A percentile compares a stretch with the other conserved stretches of the same genome.
phyloP scores from a whole-genome alignment of 2,329 filamentous ascomycete genomes.

The Colletotrichum viniferum region DNA sequence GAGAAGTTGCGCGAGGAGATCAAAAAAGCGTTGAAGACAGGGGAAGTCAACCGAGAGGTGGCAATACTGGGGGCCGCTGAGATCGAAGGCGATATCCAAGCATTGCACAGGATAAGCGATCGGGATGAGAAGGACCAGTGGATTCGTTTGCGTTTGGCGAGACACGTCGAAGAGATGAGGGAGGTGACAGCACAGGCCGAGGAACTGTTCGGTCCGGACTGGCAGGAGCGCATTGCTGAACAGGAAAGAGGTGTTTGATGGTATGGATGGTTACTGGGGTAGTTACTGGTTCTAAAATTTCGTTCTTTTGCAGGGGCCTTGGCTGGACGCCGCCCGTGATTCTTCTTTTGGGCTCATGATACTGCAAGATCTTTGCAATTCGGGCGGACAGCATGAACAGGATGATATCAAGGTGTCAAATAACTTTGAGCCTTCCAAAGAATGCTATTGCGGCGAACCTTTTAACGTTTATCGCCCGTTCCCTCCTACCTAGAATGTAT shows the following conservation, averaged over 20 bases:
- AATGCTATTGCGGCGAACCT: no score
- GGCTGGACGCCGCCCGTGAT: no score
- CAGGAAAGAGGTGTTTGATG: fast-evolving
- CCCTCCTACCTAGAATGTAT: no score
- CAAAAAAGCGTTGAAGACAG: neutral
- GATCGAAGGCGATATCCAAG: neutral
- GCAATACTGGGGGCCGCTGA: neutral
- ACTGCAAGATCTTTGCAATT: no score
- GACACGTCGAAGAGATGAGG: neutral
- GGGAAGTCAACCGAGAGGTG: neutral
- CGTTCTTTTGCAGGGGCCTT: no score
- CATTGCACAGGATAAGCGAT: neutral
- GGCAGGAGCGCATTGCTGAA: neutral
- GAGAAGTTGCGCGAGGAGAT: neutral
- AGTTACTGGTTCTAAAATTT: no score
- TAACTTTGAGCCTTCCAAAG: no score
- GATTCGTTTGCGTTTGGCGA: neutral
- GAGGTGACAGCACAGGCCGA: neutral
- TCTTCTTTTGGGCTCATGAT: no score
- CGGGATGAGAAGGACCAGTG: neutral
- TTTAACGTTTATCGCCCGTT: no score
- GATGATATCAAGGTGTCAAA: no score
- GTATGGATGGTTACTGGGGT: neutral
- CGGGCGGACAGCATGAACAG: no score
- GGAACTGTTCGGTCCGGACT: neutral